Conservation (phyloP, 2,329 filamentous ascomycete genomes). For the Colletotrichum orchidophilum region DNA sequence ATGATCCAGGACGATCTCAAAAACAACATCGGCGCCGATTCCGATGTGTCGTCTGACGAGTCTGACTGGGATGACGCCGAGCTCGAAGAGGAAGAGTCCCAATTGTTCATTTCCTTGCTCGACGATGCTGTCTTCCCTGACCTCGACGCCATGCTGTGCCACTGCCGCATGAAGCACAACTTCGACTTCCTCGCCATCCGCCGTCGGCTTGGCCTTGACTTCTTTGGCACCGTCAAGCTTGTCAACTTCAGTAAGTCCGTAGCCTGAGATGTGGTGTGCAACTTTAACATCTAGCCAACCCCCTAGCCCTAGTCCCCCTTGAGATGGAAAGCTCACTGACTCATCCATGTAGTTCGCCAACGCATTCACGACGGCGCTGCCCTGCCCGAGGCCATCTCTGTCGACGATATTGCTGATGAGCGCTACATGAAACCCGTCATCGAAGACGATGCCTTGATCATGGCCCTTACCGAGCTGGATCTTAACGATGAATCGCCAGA, state of each 20-base stretch:
- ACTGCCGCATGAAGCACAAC: slow-evolving; percentile 72
- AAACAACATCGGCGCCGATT: slow-evolving; percentile 8
- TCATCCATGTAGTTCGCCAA: slow-evolving; percentile 54
- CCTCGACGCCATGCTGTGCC: slow-evolving; percentile 70
- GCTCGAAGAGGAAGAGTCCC: slow-evolving; percentile 68
- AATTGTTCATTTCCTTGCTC: slow-evolving; percentile 73
- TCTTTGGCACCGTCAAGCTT: slow-evolving; percentile 77
- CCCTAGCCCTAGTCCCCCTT: neutral
- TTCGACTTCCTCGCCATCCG: slow-evolving; percentile 74
- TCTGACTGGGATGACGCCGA: slow-evolving; percentile 66
- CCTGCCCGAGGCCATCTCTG: slow-evolving; percentile 67
- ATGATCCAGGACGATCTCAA: slow-evolving; percentile 19
- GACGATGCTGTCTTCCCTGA: slow-evolving; percentile 73
- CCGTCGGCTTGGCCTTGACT: slow-evolving; percentile 70
- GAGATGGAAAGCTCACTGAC: neutral
- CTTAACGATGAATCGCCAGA: slow-evolving; percentile 51
- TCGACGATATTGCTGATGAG: slow-evolving; percentile 76
- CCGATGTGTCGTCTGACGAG: slow-evolving; percentile 47
- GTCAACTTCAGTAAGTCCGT: slow-evolving; percentile 69
- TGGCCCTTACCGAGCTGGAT: slow-evolving; percentile 82
- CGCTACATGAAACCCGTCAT: slow-evolving; percentile 84
- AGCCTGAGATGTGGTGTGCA: neutral
- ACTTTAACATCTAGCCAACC: neutral
- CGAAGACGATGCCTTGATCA: slow-evolving; percentile 89
- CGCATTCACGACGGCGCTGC: slow-evolving; percentile 53